Conservation (phyloP, 2,329 filamentous ascomycete species). For the Colletotrichum horii region DNA sequence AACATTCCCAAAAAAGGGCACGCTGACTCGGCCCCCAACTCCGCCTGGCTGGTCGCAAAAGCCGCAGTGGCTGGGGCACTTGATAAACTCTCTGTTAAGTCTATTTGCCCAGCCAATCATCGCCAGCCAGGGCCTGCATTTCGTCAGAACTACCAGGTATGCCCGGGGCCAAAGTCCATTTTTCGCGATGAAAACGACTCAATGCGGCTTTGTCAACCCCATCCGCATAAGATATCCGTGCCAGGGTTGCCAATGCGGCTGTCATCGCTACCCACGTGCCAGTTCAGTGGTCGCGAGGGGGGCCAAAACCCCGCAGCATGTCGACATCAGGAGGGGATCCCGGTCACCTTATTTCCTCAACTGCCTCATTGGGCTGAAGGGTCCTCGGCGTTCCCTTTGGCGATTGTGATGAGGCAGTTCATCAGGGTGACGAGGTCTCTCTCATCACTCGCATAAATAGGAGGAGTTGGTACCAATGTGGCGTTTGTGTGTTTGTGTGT, state of each 20-base stretch:
- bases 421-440: background rate
- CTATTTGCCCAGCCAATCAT: background rate
- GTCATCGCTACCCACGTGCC: background rate
- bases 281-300: background rate
- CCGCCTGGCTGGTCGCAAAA: background rate
- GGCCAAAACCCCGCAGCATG: background rate
- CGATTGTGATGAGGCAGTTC: background rate
- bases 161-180: background rate
- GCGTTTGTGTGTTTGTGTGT: background rate
- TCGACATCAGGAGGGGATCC: background rate
- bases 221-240: background rate
- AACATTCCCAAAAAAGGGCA: background rate
- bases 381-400: background rate
- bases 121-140: background rate
- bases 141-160: background rate
- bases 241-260: background rate
- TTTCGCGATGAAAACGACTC: background rate
- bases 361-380: slow-evolving; percentile 3
- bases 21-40: background rate
- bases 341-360: background rate
- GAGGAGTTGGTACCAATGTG: background rate
- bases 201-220: background rate
- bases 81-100: background rate
- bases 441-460: background rate
- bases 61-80: background rate